Conservation (phyloP, 148 eudicot genomes). For the Cornus florida region DNA sequence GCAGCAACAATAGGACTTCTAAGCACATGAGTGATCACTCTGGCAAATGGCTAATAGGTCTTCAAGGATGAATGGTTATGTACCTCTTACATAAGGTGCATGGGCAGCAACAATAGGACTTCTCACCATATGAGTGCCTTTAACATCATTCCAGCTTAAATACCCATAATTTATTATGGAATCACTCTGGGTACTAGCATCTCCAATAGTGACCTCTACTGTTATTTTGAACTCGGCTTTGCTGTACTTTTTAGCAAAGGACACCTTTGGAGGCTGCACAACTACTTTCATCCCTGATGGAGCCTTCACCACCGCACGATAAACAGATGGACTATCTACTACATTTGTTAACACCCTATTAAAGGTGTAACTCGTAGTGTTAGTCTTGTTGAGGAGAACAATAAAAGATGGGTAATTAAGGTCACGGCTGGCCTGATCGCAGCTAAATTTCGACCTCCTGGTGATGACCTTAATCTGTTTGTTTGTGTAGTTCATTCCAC, state of each 20-base stretch:
- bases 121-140: constrained; percentile 24
- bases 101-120: constrained; percentile 22
- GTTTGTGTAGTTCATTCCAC: constrained; percentile 24
- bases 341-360: constrained; percentile 29
- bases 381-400: constrained; percentile 13
- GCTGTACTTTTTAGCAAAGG: constrained; percentile 16
- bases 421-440: constrained; percentile 18
- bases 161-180: constrained; percentile 16
- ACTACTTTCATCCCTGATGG: constrained; percentile 25
- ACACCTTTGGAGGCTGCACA: constrained; percentile 15
- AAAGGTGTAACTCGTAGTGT: constrained; percentile 17
- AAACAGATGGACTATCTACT: not conserved
- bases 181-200: not conserved
- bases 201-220: constrained; percentile 11
- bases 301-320: constrained; percentile 15
- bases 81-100: not conserved
- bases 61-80: not conserved
- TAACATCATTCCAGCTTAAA: constrained; percentile 22
- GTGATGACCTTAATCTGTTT: constrained; percentile 15
- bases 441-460: constrained; percentile 7
- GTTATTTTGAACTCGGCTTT: constrained; percentile 14
- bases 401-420: constrained; percentile 36
- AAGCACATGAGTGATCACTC: too few relatives aligned
- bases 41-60: too few relatives aligned
- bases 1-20: too few relatives aligned